These are phyloP conservation scores for Cubamyces lactineus DNA, from an alignment of 768 basidiomycete species.

Conservation along the genomic window DNA sequence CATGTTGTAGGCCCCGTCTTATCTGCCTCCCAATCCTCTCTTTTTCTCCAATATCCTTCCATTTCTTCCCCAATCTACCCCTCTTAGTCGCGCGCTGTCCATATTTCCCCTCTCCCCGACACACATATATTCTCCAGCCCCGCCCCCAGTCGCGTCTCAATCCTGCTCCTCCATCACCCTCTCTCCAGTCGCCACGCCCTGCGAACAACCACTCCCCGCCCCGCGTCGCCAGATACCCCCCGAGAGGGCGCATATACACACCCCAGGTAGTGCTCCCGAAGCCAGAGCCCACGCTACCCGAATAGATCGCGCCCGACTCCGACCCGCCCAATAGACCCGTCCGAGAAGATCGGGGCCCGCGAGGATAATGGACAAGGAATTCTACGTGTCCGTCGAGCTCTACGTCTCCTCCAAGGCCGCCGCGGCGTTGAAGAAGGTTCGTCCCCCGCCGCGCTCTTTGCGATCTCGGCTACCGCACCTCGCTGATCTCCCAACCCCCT, in stretches of 20 bases:
- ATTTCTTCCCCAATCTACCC: conserved; percentile 7
- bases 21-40: not conserved
- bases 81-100: conserved; percentile 11
- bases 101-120: conserved; percentile 13
- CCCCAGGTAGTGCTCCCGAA: not conserved
- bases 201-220: not conserved
- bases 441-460: conserved; percentile 17
- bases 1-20: conserved; percentile 17
- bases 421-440: conserved; percentile 59
- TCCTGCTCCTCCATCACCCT: not conserved
- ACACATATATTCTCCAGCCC: not conserved
- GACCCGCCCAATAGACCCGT: not conserved
- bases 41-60: conserved; percentile 1
- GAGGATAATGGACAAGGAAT: conserved; percentile 45
- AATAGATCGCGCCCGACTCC: conserved; percentile 14
- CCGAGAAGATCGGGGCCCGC: conserved; percentile 14
- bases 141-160: not conserved
- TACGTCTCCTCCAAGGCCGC: conserved; percentile 59
- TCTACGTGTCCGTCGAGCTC: conserved; percentile 63
- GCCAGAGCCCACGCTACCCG: conserved; percentile 1
- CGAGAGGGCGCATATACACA: not conserved
- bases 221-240: not conserved
- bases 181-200: not conserved
- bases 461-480: conserved; percentile 18
- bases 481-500: not conserved